Evolutionary conservation across 2,329 filamentous ascomycete genomes (phyloP), one percentile per base, ranked within the genome.

Genomic region (Nigrospora osmanthi): DNA sequence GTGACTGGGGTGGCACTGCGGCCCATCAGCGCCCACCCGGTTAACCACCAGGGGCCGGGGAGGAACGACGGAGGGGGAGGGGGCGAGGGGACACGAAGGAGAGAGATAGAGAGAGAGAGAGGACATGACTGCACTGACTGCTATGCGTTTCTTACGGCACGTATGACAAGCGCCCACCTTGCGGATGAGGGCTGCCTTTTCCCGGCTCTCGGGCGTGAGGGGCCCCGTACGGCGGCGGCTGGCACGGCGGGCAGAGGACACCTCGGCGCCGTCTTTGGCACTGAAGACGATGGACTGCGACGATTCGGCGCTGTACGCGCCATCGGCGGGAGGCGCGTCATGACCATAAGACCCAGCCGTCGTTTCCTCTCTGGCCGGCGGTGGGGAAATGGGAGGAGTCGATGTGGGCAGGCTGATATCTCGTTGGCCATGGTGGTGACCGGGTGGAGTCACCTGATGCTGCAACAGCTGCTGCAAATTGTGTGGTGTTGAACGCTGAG

Each of bases 201-300:
- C 75, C 58, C 77, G 70, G 54, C 79, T 78, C 49, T 75, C 68
- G 44, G 76, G 70, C 31, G 76, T 78, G 50, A 81, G 65, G 49
- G 77, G 77, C 36, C 77, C 77, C 49, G 76, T 80, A 45, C 77
- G 73, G 60, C 77, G 71, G 55, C 77, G 72, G 57, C 73, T 80
- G 50, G 75, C 67, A 54, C 75, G 73, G 53, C 74, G 73, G 57
- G 66, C 69, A 57, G 71, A 70, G 64, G 68, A 69, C 58, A 73
- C 63, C 60, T 77, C 73, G 60, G 68, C 65, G 49, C 73, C 75
- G 68, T 78, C 76, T 61, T 72, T 72, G 50, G 75, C 64, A 48
- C 74, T 73, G 59, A 78, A 78, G 4, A 28, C 23, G 57, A 76
- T 73, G 53, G 69, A 72, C 58, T 77, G 73, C 44, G 75, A 77